These are phyloP conservation scores for Draba incana DNA, from an alignment of 345 rosid species.

Conservation along the genomic window DNA sequence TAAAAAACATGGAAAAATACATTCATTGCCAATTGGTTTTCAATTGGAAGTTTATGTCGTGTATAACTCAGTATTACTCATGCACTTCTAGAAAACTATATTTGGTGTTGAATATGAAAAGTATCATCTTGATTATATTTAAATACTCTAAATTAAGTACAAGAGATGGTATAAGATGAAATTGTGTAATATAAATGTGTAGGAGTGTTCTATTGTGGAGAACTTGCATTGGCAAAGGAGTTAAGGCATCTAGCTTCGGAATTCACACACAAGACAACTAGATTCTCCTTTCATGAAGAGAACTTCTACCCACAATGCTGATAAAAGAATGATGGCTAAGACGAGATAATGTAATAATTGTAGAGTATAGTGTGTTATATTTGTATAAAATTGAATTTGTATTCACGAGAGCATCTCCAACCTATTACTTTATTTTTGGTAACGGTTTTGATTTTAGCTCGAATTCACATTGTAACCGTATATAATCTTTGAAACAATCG, in stretches of 20 bases:
- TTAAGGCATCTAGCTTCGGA: slow-evolving; percentile 62
- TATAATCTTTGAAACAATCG: background rate
- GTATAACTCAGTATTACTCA: too few relatives aligned
- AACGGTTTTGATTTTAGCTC: too few relatives aligned
- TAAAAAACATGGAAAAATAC: too few relatives aligned
- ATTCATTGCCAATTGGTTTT: too few relatives aligned
- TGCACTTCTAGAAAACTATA: too few relatives aligned
- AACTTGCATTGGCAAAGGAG: slow-evolving; percentile 55
- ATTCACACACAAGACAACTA: slow-evolving; percentile 72
- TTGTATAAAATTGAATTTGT: too few relatives aligned
- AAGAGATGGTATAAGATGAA: slow-evolving; percentile 1
- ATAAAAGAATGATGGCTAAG: slow-evolving; percentile 5
- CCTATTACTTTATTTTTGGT: too few relatives aligned
- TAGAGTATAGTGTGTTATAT: background rate
- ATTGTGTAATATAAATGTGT: slow-evolving; percentile 27
- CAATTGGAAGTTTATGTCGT: too few relatives aligned
- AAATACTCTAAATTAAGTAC: too few relatives aligned
- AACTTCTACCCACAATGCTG: slow-evolving; percentile 49
- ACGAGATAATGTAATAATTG: background rate
- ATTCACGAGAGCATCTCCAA: too few relatives aligned
- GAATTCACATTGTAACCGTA: too few relatives aligned
- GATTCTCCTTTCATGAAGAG: slow-evolving; percentile 77
- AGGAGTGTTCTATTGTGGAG: slow-evolving; percentile 86
- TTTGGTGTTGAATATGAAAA: too few relatives aligned
- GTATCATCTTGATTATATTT: background rate